A percentile compares a stretch with the other conserved stretches of the same genome.
Evolutionary conservation across 1,284 basidiomycete species (phyloP).

Genomic region (Ustilago lituana): DNA sequence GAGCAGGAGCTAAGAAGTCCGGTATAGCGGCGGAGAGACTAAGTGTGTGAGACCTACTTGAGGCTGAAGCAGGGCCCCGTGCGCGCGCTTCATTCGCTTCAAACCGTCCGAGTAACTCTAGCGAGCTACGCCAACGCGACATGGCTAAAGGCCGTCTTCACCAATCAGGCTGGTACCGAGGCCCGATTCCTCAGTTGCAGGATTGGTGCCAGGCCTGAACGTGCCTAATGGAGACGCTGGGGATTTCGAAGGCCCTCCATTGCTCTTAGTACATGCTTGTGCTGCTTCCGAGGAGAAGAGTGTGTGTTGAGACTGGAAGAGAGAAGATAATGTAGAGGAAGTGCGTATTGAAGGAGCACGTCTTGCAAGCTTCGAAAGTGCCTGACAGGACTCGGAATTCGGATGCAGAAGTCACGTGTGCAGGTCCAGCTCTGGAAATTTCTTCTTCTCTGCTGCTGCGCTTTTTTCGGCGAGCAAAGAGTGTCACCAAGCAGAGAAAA

Average conservation of each 20-base stretch:
- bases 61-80: background rate
- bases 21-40: background rate
- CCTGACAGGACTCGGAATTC: conserved; percentile 14
- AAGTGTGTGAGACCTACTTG: too few species aligned
- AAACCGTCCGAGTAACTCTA: conserved; percentile 3
- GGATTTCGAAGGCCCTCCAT: too few species aligned
- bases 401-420: conserved; percentile 22
- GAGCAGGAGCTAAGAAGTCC: conserved; percentile 29
- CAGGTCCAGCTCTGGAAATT: conserved; percentile 1
- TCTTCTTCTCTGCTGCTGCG: background rate
- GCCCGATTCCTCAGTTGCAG: conserved; percentile 1
- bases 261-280: too few species aligned
- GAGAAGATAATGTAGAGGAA: too few species aligned
- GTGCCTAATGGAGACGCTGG: too few species aligned
- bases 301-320: too few species aligned
- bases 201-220: background rate
- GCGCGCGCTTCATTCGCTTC: background rate
- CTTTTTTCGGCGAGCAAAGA: too few species aligned
- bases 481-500: too few species aligned
- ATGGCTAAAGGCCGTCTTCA: conserved; percentile 4
- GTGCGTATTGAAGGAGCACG: too few species aligned
- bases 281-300: too few species aligned
- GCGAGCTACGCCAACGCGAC: conserved; percentile 11
- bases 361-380: background rate
- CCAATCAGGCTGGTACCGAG: background rate